Conservation (phyloP, 257 asterid genomes). For the Dorcoceras hygrometricum region DNA sequence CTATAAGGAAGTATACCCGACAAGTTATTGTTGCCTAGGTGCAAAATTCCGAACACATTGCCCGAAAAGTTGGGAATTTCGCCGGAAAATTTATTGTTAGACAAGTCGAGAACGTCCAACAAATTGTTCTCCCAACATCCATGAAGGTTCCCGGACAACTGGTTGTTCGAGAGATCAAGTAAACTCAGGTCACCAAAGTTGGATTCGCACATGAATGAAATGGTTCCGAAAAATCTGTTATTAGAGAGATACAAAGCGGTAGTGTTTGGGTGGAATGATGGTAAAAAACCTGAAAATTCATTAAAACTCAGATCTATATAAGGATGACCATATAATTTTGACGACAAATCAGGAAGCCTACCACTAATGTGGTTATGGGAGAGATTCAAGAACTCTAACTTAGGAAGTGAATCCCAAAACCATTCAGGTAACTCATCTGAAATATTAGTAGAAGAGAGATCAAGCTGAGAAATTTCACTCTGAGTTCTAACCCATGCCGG, state of each 20-base stretch:
- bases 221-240: slow-evolving; percentile 29
- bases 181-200: not conserved
- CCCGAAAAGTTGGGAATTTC: slow-evolving; percentile 24
- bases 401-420: slow-evolving; percentile 23
- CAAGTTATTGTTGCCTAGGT: slow-evolving; percentile 21
- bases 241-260: not conserved
- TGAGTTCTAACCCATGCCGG: slow-evolving; percentile 36
- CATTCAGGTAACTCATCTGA: slow-evolving; percentile 32
- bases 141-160: slow-evolving; percentile 25
- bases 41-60: not conserved
- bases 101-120: slow-evolving; percentile 6
- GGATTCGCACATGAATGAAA: slow-evolving; percentile 22
- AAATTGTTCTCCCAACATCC: slow-evolving; percentile 23
- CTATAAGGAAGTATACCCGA: slow-evolving; percentile 22
- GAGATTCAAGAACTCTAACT: slow-evolving; percentile 18
- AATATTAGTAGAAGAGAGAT: slow-evolving; percentile 25
- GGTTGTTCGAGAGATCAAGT: slow-evolving; percentile 27
- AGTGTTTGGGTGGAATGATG: slow-evolving; percentile 4
- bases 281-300: slow-evolving; percentile 27
- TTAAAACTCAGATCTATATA: slow-evolving; percentile 26
- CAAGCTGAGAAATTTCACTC: slow-evolving; percentile 2
- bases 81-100: slow-evolving; percentile 27
- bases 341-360: slow-evolving; percentile 15
- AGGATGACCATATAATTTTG: not conserved
- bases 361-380: slow-evolving; percentile 38